Evolutionary conservation across 2,329 filamentous ascomycete genomes (phyloP), one percentile per base, ranked within the genome.

Genomic region (Hypoxylon sp.): DNA sequence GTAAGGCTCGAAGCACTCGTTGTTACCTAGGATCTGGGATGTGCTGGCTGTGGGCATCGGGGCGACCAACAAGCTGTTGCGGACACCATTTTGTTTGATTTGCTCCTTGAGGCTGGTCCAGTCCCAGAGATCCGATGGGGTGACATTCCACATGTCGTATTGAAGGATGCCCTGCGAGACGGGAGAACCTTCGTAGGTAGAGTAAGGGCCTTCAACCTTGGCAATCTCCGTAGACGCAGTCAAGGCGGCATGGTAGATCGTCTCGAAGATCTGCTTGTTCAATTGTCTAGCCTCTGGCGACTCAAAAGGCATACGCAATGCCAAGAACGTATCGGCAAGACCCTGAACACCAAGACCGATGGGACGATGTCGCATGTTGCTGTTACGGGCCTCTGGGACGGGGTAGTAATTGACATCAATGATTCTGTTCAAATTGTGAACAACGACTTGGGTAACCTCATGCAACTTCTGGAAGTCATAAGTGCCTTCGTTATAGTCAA

Each of bases 1-100:
- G 85, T 99, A 99, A 43, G 96, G 96, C 87, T 99, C 96, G 80
- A 99, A 99, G 87, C 96, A 99, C 84, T 99, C 96, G 80, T 99
- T 99, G 88, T 98, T 97, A 76, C 96, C 96, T 75, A 99, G 87
- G 79, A 99, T 99, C 85, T 99, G 96, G 66, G 93, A 97, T 38
- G 96, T 99, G 71, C 92, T 96, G 63, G 96, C 96, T 77, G 96
- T 99, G 25, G 96, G 96, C 96, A 99, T 99, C 68, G 96, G 96
- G 2, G 96, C 96, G 75, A 98, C 88, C 67, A 99, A 88, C 76
- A 99, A 84, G 80, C 93, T 97, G 90, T 99, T 99, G 81, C 95
- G 94, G 38, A 98, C 88, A 82, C 96, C 96, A 75, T 97, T 89
- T 84, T 97, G 88, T 78, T 94, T 93, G 79, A 99, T 97, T 81